These are phyloP conservation scores for Apodospora peruviana DNA, from an alignment of 495 filamentous ascomycete species.

Conservation along the genomic window DNA sequence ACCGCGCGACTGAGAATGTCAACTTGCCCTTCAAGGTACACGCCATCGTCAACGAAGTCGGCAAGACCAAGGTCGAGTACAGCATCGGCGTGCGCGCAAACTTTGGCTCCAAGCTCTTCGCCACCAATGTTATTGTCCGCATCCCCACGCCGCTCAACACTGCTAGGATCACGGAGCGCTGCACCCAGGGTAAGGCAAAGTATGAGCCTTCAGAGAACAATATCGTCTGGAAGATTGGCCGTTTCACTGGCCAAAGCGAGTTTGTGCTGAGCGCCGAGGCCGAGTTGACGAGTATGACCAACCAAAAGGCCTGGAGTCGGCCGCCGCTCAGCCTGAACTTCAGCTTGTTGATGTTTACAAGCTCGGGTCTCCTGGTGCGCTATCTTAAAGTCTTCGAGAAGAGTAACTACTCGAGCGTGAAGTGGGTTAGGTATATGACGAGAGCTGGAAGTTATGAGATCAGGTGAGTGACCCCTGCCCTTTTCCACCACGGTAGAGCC, in stretches of 20 bases:
- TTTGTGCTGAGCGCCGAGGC: conserved; percentile 93
- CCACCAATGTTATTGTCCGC: conserved; percentile 92
- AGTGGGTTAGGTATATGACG: conserved; percentile 99
- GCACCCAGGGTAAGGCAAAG: conserved; percentile 92
- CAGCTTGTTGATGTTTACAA: conserved; percentile 95
- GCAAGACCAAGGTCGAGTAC: conserved; percentile 97
- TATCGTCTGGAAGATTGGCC: conserved; percentile 98
- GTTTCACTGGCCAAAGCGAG: conserved; percentile 93
- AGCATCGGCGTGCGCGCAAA: conserved; percentile 96
- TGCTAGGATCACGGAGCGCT: conserved; percentile 87
- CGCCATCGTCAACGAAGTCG: conserved; percentile 95
- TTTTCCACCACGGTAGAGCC: background rate
- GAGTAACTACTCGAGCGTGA: conserved; percentile 95
- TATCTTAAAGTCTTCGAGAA: conserved; percentile 99
- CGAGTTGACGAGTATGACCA: conserved; percentile 90
- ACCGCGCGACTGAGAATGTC: conserved; percentile 98
- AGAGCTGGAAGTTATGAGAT: conserved; percentile 82
- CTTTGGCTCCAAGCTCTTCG: conserved; percentile 93
- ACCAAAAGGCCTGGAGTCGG: conserved; percentile 95
- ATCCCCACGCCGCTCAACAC: conserved; percentile 97
- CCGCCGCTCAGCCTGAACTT: conserved; percentile 91
- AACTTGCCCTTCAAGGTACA: conserved; percentile 99
- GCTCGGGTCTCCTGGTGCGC: conserved; percentile 80
- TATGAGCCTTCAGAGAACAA: conserved; percentile 98
- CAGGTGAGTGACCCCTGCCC: conserved; percentile 38